Evolutionary conservation across 352 stramenopile genomes (phyloP), one percentile per base, ranked within the genome.

Genomic region (Pythium plurisporium): DNA sequence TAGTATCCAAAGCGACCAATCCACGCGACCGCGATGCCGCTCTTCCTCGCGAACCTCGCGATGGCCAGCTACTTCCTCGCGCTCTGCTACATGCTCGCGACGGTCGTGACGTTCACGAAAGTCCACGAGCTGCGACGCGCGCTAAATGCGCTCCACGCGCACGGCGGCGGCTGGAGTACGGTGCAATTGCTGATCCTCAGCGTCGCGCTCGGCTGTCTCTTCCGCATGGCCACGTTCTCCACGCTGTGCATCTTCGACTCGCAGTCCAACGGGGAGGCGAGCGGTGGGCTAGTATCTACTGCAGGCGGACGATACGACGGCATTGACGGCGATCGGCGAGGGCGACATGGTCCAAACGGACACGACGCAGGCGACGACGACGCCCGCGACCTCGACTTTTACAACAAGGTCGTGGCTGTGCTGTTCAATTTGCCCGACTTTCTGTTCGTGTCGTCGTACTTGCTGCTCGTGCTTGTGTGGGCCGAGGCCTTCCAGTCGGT

Each of bases 391-490:
- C 72, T 94, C 6, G 79, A 91, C 44, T 94, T 94, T 36, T 94
- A 94, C 80, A 94, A 94, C 77, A 92, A 94, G 63, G 84, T 94
- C 22, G 84, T 94, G 43, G 84, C 84, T 5, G 84, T 96, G 64
- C 76, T 97, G 6, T 97, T 97, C 70, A 94, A 97, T 54, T 57
- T 97, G 44, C 89, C 89, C n/a, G 89, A 97, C 59, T 97, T 95
- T 56, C 70, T 95, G 17, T 95, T 94, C 48, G 82, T 97, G 38
- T 95, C 85, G 43, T 94, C 86, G 7, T 97, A 96, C 64, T 66
- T 95, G 42, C 65, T 97, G 54, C 67, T 97, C n/a, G 85, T 95
- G 40, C 62, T 97, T 19, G 83, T 97, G 19, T 96, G 87, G 86
- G 87, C 88, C 0, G 89, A 97, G 63, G 74, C 84, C 26, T 96